A percentile compares a stretch with the other conserved stretches of the same genome.
Evolutionary conservation across 179 eudicot genomes (phyloP).

Genomic region (Beta lomatogona): DNA sequence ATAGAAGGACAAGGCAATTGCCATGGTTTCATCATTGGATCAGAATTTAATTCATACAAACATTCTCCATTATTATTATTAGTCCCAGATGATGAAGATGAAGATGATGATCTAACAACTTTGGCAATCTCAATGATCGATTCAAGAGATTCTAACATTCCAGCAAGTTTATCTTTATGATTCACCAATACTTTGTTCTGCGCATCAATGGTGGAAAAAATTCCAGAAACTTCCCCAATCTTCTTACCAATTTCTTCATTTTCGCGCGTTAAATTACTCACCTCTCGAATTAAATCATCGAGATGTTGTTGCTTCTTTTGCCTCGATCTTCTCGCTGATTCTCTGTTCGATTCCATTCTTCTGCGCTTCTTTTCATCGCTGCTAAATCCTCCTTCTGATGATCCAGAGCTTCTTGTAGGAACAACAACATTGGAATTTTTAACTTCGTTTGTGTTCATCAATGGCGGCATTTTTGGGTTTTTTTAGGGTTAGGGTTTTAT

Average conservation of each 20-base stretch:
- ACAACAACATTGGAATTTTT: background rate
- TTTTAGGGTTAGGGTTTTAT: background rate
- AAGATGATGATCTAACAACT: constrained; percentile 32
- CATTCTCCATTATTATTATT: background rate
- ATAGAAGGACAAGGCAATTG: constrained; percentile 30
- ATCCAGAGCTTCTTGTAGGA: constrained; percentile 32
- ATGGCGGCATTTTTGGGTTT: background rate
- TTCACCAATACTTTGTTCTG: constrained; percentile 27
- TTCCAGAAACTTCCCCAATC: constrained; percentile 11
- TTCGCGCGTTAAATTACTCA: constrained; percentile 22
- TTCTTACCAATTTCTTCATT: constrained; percentile 29
- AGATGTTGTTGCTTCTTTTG: constrained; percentile 49
- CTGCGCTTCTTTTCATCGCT: constrained; percentile 46
- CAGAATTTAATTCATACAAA: constrained; percentile 12
- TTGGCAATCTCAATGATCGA: constrained; percentile 25
- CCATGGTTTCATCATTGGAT: constrained; percentile 34
- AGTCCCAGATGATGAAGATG: background rate
- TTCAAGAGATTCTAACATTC: constrained; percentile 40
- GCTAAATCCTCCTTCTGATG: constrained; percentile 23
- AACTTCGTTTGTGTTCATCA: background rate
- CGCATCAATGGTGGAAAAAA: constrained; percentile 15
- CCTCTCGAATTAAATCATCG: constrained; percentile 36
- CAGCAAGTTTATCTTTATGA: constrained; percentile 31
- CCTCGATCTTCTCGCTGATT: constrained; percentile 60
- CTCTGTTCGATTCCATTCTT: constrained; percentile 57